Conservation (phyloP, 768 basidiomycete species). For the Termitomyces sp. region DNA sequence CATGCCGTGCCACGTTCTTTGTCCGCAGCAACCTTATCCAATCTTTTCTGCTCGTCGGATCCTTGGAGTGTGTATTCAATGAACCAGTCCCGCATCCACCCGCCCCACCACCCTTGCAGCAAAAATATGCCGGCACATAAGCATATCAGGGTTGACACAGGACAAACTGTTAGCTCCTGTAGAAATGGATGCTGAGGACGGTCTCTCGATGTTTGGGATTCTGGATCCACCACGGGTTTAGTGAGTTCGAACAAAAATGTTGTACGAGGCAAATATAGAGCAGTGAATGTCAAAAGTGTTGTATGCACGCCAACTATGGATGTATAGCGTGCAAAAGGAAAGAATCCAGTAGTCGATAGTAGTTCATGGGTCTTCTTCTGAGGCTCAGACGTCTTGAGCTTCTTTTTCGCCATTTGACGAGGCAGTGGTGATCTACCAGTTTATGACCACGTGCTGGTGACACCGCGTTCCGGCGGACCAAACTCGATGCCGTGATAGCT, state of each 20-base stretch:
- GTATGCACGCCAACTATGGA: slow-evolving; percentile 66
- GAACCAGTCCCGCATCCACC: slow-evolving; percentile 58
- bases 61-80: slow-evolving; percentile 35
- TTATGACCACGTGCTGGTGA: not conserved
- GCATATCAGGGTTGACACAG: slow-evolving; percentile 53
- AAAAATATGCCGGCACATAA: slow-evolving; percentile 47
- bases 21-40: slow-evolving; percentile 36
- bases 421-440: not conserved
- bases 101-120: slow-evolving; percentile 69
- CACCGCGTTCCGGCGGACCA: not conserved
- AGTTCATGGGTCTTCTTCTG: not conserved
- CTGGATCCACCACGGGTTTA: slow-evolving; percentile 22
- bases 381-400: not conserved
- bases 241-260: slow-evolving; percentile 37
- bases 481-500: not conserved
- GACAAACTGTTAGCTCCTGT: slow-evolving; percentile 56
- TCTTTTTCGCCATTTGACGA: slow-evolving; percentile 2
- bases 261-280: slow-evolving; percentile 67
- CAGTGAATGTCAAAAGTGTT: slow-evolving; percentile 58
- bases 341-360: slow-evolving; percentile 5
- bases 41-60: slow-evolving; percentile 34
- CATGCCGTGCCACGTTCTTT: slow-evolving; percentile 35
- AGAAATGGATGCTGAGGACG: slow-evolving; percentile 71
- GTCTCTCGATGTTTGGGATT: slow-evolving; percentile 40
- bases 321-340: slow-evolving; percentile 46